A percentile compares a stretch with the other conserved stretches of the same genome.
Evolutionary conservation across 192 early-diverging fungal species (phyloP).

Genomic region (Rhizoclosmatium globosum): DNA sequence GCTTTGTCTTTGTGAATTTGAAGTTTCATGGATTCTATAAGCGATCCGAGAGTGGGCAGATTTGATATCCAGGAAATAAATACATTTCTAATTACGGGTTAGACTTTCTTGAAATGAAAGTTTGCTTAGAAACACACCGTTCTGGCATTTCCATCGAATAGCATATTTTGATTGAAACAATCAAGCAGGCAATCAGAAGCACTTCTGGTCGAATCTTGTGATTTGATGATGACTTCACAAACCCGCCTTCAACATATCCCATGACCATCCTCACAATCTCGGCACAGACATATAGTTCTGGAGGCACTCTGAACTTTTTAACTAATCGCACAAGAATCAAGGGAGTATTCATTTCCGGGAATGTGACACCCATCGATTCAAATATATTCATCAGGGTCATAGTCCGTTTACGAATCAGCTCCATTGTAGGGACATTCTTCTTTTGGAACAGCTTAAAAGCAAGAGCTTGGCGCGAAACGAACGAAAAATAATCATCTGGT

Average conservation of each 20-base stretch:
- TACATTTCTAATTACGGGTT: slow-evolving; percentile 1
- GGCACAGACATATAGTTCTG: slow-evolving; percentile 19
- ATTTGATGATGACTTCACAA: neutral
- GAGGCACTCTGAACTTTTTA: slow-evolving; percentile 6
- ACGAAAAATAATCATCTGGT: slow-evolving; percentile 16
- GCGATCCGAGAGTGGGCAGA: slow-evolving; percentile 14
- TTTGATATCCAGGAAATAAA: slow-evolving; percentile 32
- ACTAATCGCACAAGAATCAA: slow-evolving; percentile 23
- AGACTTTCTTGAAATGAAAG: neutral
- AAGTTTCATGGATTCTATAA: slow-evolving; percentile 7
- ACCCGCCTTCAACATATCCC: neutral
- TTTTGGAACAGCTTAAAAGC: slow-evolving; percentile 12
- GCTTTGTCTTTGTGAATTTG: neutral
- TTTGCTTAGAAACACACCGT: neutral
- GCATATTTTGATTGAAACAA: slow-evolving; percentile 24
- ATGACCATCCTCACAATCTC: slow-evolving; percentile 13
- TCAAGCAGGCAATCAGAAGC: slow-evolving; percentile 9
- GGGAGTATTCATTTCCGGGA: slow-evolving; percentile 18
- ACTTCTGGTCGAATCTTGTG: neutral
- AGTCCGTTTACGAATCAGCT: neutral
- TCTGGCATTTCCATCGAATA: slow-evolving; percentile 10
- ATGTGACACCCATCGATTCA: neutral
- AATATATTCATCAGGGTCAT: neutral
- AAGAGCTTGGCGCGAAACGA: slow-evolving; percentile 14
- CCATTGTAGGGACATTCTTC: neutral